These are phyloP conservation scores for Cyclaneusma minus DNA, from an alignment of 2,329 filamentous ascomycete species.

Conservation along the genomic window DNA sequence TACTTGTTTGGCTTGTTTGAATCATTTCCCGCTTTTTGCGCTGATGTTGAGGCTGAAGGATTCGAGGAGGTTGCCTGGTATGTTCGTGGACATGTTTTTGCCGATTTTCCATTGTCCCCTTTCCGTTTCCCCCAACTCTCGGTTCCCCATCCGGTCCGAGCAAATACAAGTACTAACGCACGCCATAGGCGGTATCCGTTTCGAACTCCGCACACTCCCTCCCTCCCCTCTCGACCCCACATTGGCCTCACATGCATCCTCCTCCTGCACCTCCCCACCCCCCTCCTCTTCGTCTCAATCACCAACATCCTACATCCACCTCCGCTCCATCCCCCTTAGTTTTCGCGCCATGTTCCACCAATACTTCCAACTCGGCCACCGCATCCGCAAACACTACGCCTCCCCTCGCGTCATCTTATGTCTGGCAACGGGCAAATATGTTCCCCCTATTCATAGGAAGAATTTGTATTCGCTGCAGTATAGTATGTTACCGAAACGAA, in stretches of 20 bases:
- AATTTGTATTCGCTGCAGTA: conserved; percentile 95
- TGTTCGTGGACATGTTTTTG: conserved; percentile 11
- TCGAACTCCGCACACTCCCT: conserved; percentile 65
- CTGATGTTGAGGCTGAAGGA: conserved; percentile 94
- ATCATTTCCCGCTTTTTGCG: conserved; percentile 95
- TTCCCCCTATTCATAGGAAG: conserved; percentile 86
- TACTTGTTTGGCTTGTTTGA: conserved; percentile 81
- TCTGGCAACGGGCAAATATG: conserved; percentile 78
- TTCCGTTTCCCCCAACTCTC: conserved; percentile 2
- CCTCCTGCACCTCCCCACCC: conserved; percentile 22
- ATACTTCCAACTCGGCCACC: conserved; percentile 86
- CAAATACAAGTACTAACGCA: conserved; percentile 2
- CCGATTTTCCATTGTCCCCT: conserved; percentile 4
- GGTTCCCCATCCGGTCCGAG: conserved; percentile 7
- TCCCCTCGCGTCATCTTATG: conserved; percentile 78
- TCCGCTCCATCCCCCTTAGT: conserved; percentile 77
- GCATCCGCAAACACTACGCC: conserved; percentile 89
- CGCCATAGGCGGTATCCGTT: conserved; percentile 59
- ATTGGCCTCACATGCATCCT: too few relatives aligned
- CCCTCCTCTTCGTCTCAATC: too few relatives aligned
- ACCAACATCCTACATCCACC: conserved; percentile 67
- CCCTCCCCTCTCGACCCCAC: too few relatives aligned
- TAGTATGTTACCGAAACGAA: conserved; percentile 79
- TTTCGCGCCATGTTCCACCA: conserved; percentile 94
- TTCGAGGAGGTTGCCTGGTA: conserved; percentile 71